phyloP scores from a whole-genome alignment of 108 stramenopile species.

The Skeletonema marinoi region DNA sequence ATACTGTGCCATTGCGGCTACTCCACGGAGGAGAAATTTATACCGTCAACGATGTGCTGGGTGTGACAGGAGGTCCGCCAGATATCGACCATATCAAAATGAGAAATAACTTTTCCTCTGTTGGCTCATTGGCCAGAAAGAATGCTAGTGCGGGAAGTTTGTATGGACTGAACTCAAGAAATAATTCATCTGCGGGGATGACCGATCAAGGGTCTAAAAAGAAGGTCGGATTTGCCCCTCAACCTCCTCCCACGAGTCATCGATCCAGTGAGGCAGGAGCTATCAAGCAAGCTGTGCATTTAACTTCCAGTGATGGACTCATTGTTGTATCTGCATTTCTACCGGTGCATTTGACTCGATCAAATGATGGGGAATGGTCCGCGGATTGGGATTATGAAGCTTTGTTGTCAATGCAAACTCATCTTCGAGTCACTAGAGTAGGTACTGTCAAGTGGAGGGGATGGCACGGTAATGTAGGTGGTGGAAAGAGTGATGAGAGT shows the following conservation, averaged over 20 bases:
- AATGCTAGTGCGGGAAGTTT: constrained; percentile 20
- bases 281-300: constrained; percentile 61
- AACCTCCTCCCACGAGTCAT: constrained; percentile 41
- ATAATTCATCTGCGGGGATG: constrained; percentile 10
- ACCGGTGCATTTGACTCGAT: constrained; percentile 79
- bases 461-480: constrained; percentile 83
- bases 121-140: constrained; percentile 28
- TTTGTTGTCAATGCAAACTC: constrained; percentile 91
- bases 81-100: constrained; percentile 76
- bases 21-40: constrained; percentile 68
- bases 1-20: constrained; percentile 65
- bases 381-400: constrained; percentile 97
- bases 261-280: neutral
- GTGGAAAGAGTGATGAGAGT: constrained; percentile 61
- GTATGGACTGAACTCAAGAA: constrained; percentile 20
- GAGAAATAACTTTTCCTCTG: constrained; percentile 24
- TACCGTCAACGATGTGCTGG: constrained; percentile 77
- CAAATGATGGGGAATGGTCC: constrained; percentile 65
- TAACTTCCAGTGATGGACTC: constrained; percentile 84
- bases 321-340: constrained; percentile 88
- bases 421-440: constrained; percentile 90
- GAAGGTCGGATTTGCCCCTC: constrained; percentile 76
- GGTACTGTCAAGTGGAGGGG: constrained; percentile 93
- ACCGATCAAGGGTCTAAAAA: constrained; percentile 49
- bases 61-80: constrained; percentile 53